Evolutionary conservation across 2,329 filamentous ascomycete species (phyloP), one percentile per base, ranked within the genome.

Genomic region (Colletotrichum brevisporum): DNA sequence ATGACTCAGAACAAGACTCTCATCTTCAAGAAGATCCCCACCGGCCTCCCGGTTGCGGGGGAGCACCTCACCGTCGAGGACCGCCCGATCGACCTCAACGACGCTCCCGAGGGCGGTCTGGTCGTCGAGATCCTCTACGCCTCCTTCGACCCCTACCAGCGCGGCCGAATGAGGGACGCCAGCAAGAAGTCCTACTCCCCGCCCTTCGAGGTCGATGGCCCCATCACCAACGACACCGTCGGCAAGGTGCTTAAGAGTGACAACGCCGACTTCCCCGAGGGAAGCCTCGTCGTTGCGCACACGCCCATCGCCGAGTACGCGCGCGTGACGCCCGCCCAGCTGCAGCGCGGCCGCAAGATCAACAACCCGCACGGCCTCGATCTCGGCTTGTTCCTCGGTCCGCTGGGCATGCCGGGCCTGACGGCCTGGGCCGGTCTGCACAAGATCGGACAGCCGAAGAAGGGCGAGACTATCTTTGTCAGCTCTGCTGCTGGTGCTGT

Each of bases 61-160:
- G 82, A 95, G 79, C 84, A 97, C 79, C 83, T 97, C 59, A 82
- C 80, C n/a, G 77, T 94, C 66, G 91, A 96, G 79, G 81, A 86
- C 72, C 86, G 87, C 68, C 85, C 88, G 13, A 90, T 95, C 71
- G 92, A 96, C 77, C 80, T 90, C 72, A 81, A 89, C 26, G 84
- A 87, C 57, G 78, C 86, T 5, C 86, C 90, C 24, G 79, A 87
- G 48, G 91, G 92, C 71, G 91, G 94, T 43, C 78, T 97, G 53
- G 88, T 89, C 31, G 82, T 91, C 71, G 88, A 94, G 82, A 88
- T 92, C 73, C 86, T 91, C 75, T 94, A 92, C 79, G 85, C 90
- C 71, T 94, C 92, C 39, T 92, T 92, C 81, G 94, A 97, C 79
- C 94, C 94, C 1, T 97, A 97, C 83, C 89, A 93, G 84, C 92